Percentiles rank a stretch among this genome's conserved stretches.
Conservation (phyloP, 805 yeast species). For the Metschnikowia hibisci region DNA sequence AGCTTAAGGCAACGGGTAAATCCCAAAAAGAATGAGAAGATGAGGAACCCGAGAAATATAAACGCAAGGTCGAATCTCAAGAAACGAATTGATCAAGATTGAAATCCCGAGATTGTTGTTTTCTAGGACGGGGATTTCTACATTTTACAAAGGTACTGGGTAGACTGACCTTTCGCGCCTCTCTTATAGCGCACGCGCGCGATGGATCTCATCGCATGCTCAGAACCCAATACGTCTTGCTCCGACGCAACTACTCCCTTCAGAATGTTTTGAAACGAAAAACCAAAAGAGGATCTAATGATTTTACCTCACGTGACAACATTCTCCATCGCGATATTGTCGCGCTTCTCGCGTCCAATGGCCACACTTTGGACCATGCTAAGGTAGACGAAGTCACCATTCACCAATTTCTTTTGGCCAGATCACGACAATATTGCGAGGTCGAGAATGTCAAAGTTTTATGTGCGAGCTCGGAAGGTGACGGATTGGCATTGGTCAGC, state of each 20-base stretch:
- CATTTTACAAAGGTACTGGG: too few species aligned
- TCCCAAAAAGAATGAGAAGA: too few species aligned
- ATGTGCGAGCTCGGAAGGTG: conserved; percentile 32
- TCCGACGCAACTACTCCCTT: conserved; percentile 1
- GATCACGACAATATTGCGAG: conserved; percentile 11
- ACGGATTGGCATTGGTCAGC: conserved; percentile 34
- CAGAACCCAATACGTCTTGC: background rate
- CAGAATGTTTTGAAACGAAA: conserved; percentile 10
- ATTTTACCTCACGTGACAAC: conserved; percentile 25
- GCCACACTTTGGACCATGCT: conserved; percentile 15
- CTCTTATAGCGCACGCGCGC: background rate
- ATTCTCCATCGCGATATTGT: conserved; percentile 25
- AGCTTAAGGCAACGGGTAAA: too few species aligned
- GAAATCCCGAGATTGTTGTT: too few species aligned
- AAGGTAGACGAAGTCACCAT: conserved; percentile 22
- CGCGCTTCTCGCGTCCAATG: conserved; percentile 16
- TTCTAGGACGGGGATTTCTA: too few species aligned
- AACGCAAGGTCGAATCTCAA: too few species aligned
- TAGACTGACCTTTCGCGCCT: too few species aligned
- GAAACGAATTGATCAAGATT: too few species aligned
- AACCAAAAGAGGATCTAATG: conserved; percentile 31
- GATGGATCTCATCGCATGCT: conserved; percentile 3
- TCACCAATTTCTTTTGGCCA: conserved; percentile 22
- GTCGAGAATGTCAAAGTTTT: conserved; percentile 20
- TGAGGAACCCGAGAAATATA: too few species aligned